These are phyloP conservation scores for Tarenaya hassleriana DNA, from an alignment of 345 rosid genomes.

Conservation along the genomic window DNA sequence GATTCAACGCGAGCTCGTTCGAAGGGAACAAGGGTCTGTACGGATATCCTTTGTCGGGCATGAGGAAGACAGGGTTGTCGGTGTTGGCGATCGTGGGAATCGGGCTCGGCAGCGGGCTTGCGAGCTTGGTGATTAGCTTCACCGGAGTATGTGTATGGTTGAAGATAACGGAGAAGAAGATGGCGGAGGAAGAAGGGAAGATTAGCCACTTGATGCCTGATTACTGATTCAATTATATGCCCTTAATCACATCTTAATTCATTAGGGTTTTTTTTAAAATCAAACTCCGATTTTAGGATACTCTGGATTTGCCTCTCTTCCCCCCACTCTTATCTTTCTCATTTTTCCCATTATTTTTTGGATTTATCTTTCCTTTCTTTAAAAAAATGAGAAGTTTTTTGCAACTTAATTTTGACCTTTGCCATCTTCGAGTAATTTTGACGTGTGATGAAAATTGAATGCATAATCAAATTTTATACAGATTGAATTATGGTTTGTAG, in stretches of 20 bases:
- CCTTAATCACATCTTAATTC: background rate
- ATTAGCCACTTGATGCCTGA: slow-evolving; percentile 70
- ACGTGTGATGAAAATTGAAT: too few species aligned
- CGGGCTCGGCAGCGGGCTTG: slow-evolving; percentile 89
- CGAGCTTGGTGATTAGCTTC: slow-evolving; percentile 78
- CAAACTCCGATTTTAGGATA: too few species aligned
- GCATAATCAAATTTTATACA: too few species aligned
- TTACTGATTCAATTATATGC: slow-evolving; percentile 28
- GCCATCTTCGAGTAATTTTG: too few species aligned
- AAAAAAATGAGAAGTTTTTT: too few species aligned
- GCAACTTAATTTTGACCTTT: too few species aligned
- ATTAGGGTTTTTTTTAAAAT: slow-evolving; percentile 10
- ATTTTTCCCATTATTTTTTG: background rate
- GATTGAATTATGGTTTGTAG: too few species aligned
- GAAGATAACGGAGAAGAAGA: slow-evolving; percentile 58
- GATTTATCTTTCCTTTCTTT: background rate
- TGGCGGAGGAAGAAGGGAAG: slow-evolving; percentile 69
- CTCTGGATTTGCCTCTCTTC: too few species aligned
- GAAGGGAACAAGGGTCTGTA: slow-evolving; percentile 68
- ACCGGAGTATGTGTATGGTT: slow-evolving; percentile 90
- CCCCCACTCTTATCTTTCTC: background rate
- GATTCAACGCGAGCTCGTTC: slow-evolving; percentile 69
- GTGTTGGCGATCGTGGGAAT: slow-evolving; percentile 87
- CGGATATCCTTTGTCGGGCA: slow-evolving; percentile 77
- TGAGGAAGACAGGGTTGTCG: slow-evolving; percentile 59